Conservation (phyloP, 202 grass and related monocot species). For the Carex sylvatica region DNA sequence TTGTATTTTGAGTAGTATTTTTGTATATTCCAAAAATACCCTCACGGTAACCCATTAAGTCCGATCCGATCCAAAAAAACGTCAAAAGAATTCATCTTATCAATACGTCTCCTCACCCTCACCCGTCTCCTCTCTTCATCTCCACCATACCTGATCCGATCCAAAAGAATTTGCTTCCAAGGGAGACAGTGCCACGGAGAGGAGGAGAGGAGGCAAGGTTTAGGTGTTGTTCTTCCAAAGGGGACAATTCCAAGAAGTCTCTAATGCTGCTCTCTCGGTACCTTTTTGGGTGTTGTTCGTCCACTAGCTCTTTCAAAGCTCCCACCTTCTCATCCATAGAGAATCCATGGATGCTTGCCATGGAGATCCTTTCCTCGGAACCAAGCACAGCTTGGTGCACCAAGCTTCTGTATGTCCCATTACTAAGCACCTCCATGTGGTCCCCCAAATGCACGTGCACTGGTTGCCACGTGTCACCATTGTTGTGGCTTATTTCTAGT, state of each 20-base stretch:
- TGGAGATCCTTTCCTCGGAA: conserved; percentile 48
- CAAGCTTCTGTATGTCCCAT: conserved; percentile 49
- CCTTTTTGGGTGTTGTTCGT: conserved; percentile 50
- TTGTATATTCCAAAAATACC: no score
- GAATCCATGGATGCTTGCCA: conserved; percentile 68
- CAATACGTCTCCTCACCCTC: no score
- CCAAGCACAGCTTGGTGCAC: conserved; percentile 51
- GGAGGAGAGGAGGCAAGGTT: no score
- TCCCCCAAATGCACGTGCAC: conserved; percentile 61
- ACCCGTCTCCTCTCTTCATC: no score
- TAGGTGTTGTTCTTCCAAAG: no score
- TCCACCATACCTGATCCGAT: no score
- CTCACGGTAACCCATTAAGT: no score
- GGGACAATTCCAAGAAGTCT: conserved; percentile 50
- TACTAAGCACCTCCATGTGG: conserved; percentile 66
- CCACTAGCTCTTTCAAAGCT: conserved; percentile 42
- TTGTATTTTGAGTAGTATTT: no score
- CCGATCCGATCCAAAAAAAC: no score
- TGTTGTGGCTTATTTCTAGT: conserved; percentile 50
- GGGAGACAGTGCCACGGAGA: no score
- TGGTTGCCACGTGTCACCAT: conserved; percentile 40
- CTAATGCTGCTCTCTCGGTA: conserved; percentile 65
- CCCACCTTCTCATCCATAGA: conserved; percentile 54
- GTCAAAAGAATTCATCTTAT: no score
- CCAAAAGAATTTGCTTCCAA: no score